Conservation (phyloP, 768 basidiomycete species). For the Boletus coccyginus region DNA sequence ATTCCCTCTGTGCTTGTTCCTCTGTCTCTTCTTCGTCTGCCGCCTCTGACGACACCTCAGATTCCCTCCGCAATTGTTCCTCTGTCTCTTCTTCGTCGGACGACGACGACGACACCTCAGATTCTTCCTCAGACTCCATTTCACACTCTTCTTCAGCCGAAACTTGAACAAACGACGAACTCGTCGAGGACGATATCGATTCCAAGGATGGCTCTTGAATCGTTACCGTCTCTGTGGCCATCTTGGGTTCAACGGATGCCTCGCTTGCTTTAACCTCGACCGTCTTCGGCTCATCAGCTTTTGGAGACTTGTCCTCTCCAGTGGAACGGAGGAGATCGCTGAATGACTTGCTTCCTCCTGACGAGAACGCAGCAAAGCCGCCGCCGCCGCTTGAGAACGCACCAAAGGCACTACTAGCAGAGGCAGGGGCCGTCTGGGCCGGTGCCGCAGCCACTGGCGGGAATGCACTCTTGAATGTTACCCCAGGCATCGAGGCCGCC, state of each 20-base stretch:
- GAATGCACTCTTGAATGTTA: conserved; percentile 19
- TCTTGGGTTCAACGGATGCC: conserved; percentile 1
- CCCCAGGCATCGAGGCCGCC: conserved; percentile 33
- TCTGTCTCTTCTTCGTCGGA: conserved; percentile 13
- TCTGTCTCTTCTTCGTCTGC: conserved; percentile 16
- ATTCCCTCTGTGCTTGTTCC: conserved; percentile 11
- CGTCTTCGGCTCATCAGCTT: neutral
- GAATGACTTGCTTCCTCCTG: conserved; percentile 51
- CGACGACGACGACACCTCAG: neutral
- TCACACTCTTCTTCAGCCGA: conserved; percentile 28
- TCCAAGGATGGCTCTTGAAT: conserved; percentile 19
- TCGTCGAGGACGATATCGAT: conserved; percentile 40
- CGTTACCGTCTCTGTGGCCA: neutral
- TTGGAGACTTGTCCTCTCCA: conserved; percentile 24
- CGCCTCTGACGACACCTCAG: conserved; percentile 18
- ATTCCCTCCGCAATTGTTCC: conserved; percentile 2
- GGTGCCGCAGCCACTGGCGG: conserved; percentile 5
- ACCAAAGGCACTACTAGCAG: conserved; percentile 23
- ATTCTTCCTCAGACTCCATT: conserved; percentile 11
- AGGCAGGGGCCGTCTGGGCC: conserved; percentile 9
- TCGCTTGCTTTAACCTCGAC: conserved; percentile 1
- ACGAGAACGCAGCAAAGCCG: conserved; percentile 53
- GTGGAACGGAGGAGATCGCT: conserved; percentile 53
- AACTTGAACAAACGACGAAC: conserved; percentile 51
- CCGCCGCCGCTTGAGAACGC: conserved; percentile 33